A percentile compares a stretch with the other conserved stretches of the same genome.
These are phyloP conservation scores for Phytopythium montanum DNA, from an alignment of 352 stramenopile species.

Conservation along the genomic window DNA sequence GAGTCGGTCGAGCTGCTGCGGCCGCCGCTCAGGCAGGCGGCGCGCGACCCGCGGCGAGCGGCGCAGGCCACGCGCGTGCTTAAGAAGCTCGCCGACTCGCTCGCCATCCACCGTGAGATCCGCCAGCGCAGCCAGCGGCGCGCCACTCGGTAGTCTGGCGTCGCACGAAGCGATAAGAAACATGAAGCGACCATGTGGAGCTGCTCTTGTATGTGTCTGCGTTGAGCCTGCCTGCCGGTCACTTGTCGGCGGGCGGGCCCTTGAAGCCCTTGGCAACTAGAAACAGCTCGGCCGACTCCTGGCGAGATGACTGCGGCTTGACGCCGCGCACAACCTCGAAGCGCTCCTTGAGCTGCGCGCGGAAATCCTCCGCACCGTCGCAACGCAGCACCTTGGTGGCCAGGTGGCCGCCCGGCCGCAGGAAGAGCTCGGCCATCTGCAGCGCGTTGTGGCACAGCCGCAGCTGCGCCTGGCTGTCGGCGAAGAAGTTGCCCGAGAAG, in stretches of 20 bases:
- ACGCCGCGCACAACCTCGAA: conserved; percentile 76
- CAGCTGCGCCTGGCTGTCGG: conserved; percentile 75
- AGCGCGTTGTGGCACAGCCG: conserved; percentile 85
- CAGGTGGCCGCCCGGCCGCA: conserved; percentile 73
- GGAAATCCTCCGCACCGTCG: conserved; percentile 76
- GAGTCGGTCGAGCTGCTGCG: conserved; percentile 8
- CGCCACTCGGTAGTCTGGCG: not conserved
- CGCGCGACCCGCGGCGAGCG: not conserved
- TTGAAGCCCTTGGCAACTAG: conserved; percentile 75
- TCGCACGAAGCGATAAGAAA: too few species aligned
- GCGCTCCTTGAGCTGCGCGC: conserved; percentile 57
- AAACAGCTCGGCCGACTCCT: conserved; percentile 86
- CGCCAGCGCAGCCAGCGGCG: not conserved
- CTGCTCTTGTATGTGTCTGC: too few species aligned
- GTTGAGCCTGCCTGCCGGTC: not conserved
- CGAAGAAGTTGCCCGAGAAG: conserved; percentile 75
- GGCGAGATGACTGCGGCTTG: conserved; percentile 73
- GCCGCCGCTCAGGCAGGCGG: not conserved
- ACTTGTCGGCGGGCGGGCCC: conserved; percentile 1
- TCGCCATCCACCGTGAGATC: conserved; percentile 1
- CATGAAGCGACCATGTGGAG: not conserved
- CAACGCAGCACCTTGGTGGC: conserved; percentile 81
- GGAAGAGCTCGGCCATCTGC: conserved; percentile 79
- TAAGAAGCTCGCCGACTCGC: conserved; percentile 9
- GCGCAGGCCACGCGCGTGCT: conserved; percentile 5